Evolutionary conservation across 495 filamentous ascomycete genomes (phyloP), one percentile per base, ranked within the genome.

Genomic region (Aspergillus taichungensis): DNA sequence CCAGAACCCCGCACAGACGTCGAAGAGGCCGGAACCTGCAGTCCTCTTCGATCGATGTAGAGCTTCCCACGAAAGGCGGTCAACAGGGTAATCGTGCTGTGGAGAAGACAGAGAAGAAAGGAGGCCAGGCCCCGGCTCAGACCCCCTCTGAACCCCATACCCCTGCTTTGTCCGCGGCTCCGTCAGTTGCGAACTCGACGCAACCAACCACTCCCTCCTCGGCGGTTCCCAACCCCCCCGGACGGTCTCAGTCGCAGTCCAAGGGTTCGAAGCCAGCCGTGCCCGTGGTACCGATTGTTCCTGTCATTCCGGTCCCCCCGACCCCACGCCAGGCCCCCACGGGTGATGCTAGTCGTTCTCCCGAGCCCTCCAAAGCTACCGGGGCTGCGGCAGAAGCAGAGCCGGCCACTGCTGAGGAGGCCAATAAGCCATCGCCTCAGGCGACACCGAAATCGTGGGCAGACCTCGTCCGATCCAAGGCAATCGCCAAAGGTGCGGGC

Each of bases 161-260:
- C 0, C 79, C 83, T 11, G 77, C 78, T 0, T 82, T 82, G 7
- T 83, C 79, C 30, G 74, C 82, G 36, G 77, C 75, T 37, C 74
- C 77, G 6, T 86, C 83, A 6, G 83, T 88, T 56, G 63, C 66
- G 36, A 67, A 80, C 47, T 78, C 76, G 0, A 87, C 83, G 0
- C 79, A 85, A 29, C 82, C 84, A 5, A 84, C 86, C 4, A 84
- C 83, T 0, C 82, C 85, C 12, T 83, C 79, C 8, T 83, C 85
- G 0, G 61, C 61, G 6, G 54, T 66, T 34, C 57, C 61, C 29
- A 55, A 62, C 14, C 49, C 42, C 13, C 44, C 54, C 8, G 51
- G 53, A 4, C 66, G 59, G 27, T 54, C 65, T 42, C 77, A 65
- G 52, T 57, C 63, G 13, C 70, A 73, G 34, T 42, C 59, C 3